Base-by-base conservation (phyloP, 345 rosid species). In the Brassica rapa region DNA sequence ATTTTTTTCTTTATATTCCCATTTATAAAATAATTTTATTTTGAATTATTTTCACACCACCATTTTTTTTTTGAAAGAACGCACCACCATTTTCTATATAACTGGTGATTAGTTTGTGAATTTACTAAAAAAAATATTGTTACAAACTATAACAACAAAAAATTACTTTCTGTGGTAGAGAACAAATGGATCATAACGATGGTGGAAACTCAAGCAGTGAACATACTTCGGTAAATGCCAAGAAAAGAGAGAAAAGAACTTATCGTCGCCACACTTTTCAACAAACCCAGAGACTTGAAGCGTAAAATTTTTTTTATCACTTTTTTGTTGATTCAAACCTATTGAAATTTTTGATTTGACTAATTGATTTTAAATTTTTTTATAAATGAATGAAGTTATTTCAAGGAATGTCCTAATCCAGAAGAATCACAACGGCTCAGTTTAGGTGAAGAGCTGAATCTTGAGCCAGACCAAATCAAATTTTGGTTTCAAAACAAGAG, bases 401-500 rank as follows among this genome's bases (percentile, higher is more conserved):
- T 88, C 85, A 87, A 78, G 83, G 86, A 88, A 0, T 84, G 82
- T 68, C 90, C 93, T 1, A 91, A 91, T 63, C 98, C 96, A 1
- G 87, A 86, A 9, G 92, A 89, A 7, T 71, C 69, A 37, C 96
- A 88, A 24, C 73, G 91, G 73, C 71, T 81, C 1, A 76, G 43
- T 0, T 15, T 93, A 23, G 79, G 96, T 55, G 65, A 27, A 62
- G 91, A 89, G 27, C 64, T 93, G 23, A 82, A 87, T 4, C 85
- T 93, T 0, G 88, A 81, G 11, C 60, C 75, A 1, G 82, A 77
- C 61, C 96, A 91, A 73, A 74, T 93, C 80, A 93, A 89, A 32
- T 91, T 91, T 66, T 93, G 98, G 98, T 93, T 93, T 74, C 96
- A 91, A 27, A 91, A 91, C 85, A 93, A 88, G 71, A 83, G 96